Conservation (phyloP, 2,329 filamentous ascomycete genomes). For the Helotiales sp. region DNA sequence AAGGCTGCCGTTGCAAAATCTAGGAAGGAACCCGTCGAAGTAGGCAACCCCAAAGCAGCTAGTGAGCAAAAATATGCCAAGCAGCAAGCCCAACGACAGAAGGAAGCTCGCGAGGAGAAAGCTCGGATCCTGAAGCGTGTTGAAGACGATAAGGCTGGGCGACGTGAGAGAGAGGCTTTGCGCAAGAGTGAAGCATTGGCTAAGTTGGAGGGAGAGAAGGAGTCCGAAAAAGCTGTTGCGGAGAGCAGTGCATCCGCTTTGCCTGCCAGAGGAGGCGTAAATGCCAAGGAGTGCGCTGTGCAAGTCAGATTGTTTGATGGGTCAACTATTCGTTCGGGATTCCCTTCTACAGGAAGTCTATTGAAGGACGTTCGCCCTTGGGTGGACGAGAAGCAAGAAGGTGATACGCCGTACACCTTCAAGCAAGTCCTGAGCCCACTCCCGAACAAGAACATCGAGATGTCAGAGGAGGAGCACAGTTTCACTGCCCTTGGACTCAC, state of each 20-base stretch:
- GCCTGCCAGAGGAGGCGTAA: conserved; percentile 15
- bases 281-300: conserved; percentile 58
- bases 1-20: conserved; percentile 51
- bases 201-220: conserved; percentile 34
- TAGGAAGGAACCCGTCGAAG: conserved; percentile 50
- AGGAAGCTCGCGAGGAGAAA: conserved; percentile 70
- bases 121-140: conserved; percentile 75
- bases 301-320: conserved; percentile 87
- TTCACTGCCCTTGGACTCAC: conserved; percentile 73
- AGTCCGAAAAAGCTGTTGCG: conserved; percentile 20
- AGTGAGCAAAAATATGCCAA: conserved; percentile 55
- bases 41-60: conserved; percentile 20
- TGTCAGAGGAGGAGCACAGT: conserved; percentile 72
- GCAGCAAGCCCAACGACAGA: conserved; percentile 63
- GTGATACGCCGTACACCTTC: conserved; percentile 75
- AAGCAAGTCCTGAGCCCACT: conserved; percentile 81
- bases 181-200: conserved; percentile 49
- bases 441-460: conserved; percentile 75
- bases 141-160: conserved; percentile 74
- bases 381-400: conserved; percentile 70
- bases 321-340: conserved; percentile 74
- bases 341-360: conserved; percentile 68
- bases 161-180: conserved; percentile 60
- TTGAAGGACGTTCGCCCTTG: conserved; percentile 72
- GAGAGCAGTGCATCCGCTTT: conserved; percentile 20